A percentile compares a stretch with the other conserved stretches of the same genome.
Conservation (phyloP, 164 flowering plant species). For the Umbilicus rupestris region DNA sequence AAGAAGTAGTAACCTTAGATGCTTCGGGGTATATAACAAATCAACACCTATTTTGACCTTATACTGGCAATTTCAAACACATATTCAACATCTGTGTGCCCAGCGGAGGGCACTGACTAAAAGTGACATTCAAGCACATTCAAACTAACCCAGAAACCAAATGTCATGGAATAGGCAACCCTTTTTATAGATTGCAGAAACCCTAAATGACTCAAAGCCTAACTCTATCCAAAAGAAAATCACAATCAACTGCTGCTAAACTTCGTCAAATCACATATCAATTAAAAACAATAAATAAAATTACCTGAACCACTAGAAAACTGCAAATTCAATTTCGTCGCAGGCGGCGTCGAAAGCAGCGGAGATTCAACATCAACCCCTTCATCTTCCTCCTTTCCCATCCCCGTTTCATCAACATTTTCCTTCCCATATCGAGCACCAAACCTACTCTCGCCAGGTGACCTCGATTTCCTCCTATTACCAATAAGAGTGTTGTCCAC, state of each 20-base stretch:
- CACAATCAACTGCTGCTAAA: neutral
- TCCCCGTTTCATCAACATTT: neutral
- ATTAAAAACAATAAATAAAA: neutral
- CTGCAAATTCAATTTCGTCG: neutral
- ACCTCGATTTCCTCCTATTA: neutral
- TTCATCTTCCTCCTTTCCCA: neutral
- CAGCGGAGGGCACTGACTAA: too few species aligned
- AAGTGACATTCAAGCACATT: too few species aligned
- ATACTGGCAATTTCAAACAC: too few species aligned
- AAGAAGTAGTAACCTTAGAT: too few species aligned
- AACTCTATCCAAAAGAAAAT: neutral
- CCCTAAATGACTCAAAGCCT: too few species aligned
- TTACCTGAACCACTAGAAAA: neutral
- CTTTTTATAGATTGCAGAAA: too few species aligned
- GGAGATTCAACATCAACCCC: neutral
- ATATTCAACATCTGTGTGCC: too few species aligned
- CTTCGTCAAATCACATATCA: neutral
- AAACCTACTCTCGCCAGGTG: neutral
- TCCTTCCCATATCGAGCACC: neutral
- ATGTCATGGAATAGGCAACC: too few species aligned
- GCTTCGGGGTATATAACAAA: too few species aligned
- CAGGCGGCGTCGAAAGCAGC: conserved; percentile 2
- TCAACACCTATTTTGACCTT: too few species aligned
- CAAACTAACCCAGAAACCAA: too few species aligned
- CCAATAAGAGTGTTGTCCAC: too few species aligned